Evolutionary conservation across 768 basidiomycete genomes (phyloP).

Genomic region (Boletus insuetus): DNA sequence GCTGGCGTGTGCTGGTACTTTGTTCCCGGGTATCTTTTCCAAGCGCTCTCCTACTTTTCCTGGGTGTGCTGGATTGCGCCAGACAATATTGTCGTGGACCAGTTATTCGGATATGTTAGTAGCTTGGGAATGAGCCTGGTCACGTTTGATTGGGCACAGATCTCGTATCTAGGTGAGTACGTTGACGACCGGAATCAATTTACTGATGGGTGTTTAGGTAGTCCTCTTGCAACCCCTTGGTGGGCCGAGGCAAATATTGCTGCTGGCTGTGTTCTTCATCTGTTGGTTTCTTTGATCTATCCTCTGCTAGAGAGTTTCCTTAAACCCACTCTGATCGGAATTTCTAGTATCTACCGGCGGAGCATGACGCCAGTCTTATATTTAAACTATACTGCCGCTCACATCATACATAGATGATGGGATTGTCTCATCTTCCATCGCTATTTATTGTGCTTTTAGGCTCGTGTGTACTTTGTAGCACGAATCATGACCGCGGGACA

Average conservation of each 20-base stretch:
- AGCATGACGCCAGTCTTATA: too few relatives aligned
- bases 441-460: too few relatives aligned
- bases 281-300: slow-evolving; percentile 38
- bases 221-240: slow-evolving; percentile 76
- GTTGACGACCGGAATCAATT: neutral
- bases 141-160: slow-evolving; percentile 82
- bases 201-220: slow-evolving; percentile 13
- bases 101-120: slow-evolving; percentile 62
- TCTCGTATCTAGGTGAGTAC: slow-evolving; percentile 33
- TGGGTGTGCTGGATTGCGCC: slow-evolving; percentile 71
- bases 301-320: slow-evolving; percentile 40
- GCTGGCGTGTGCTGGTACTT: slow-evolving; percentile 46
- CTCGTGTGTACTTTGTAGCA: too few relatives aligned
- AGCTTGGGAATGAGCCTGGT: slow-evolving; percentile 68
- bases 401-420: too few relatives aligned
- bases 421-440: too few relatives aligned
- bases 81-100: slow-evolving; percentile 64
- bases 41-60: slow-evolving; percentile 58
- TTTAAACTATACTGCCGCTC: too few relatives aligned
- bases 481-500: too few relatives aligned
- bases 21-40: slow-evolving; percentile 74
- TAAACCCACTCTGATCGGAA: too few relatives aligned
- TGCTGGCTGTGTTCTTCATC: slow-evolving; percentile 59
- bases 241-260: slow-evolving; percentile 76
- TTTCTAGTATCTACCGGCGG: too few relatives aligned